Percentiles rank a stretch among this genome's conserved stretches.
These are phyloP conservation scores for Sarocladiaceae sp. DNA, from an alignment of 2,329 filamentous ascomycete species.

Conservation along the genomic window DNA sequence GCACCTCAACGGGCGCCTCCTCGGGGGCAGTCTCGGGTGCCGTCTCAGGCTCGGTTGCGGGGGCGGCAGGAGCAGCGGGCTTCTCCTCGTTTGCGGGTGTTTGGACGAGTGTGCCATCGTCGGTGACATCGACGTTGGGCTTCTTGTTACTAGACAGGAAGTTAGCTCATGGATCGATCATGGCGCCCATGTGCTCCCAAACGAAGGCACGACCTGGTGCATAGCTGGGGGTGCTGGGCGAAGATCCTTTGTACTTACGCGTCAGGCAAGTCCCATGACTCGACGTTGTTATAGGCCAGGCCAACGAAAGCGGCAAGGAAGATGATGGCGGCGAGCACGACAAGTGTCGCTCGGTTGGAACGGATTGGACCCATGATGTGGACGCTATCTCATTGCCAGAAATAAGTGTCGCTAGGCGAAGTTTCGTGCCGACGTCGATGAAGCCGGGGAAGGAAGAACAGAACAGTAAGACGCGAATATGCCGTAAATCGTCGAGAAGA, in stretches of 20 bases:
- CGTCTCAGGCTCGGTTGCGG: conserved; percentile 1
- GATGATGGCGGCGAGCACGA: conserved; percentile 25
- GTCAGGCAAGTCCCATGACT: conserved; percentile 19
- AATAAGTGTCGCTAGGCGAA: too few relatives aligned
- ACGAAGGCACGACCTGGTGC: not conserved
- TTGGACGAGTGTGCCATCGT: conserved; percentile 6
- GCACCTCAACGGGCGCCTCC: conserved; percentile 8
- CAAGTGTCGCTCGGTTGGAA: conserved; percentile 22
- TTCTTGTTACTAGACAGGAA: not conserved
- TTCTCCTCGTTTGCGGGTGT: not conserved
- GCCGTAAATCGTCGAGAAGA: too few relatives aligned
- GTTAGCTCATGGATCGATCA: too few relatives aligned
- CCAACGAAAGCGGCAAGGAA: conserved; percentile 27
- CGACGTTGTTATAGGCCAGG: conserved; percentile 28
- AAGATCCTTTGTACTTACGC: too few relatives aligned
- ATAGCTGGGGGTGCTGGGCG: not conserved
- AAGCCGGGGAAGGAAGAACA: not conserved
- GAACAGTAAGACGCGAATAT: too few relatives aligned
- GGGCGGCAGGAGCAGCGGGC: not conserved
- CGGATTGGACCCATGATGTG: conserved; percentile 8
- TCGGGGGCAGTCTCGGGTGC: not conserved
- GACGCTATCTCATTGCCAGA: conserved; percentile 7
- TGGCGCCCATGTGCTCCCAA: too few relatives aligned
- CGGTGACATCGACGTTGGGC: conserved; percentile 8
- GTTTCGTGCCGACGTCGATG: too few relatives aligned